phyloP scores from a whole-genome alignment of 495 filamentous ascomycete genomes.

The Penicillium coprophilum region DNA sequence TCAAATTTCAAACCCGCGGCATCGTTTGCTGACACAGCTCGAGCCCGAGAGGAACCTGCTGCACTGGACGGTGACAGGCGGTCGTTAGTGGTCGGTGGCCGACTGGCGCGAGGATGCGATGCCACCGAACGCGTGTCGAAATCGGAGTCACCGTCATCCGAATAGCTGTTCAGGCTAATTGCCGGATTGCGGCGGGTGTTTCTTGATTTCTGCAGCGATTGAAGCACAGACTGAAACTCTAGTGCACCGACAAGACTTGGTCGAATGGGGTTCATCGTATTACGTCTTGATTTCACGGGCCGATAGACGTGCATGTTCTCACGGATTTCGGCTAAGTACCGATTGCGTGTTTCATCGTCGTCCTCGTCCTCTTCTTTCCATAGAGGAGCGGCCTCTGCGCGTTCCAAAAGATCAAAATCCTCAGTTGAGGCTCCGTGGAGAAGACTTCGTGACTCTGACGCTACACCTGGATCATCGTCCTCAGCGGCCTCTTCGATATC shows the following conservation, averaged over 20 bases:
- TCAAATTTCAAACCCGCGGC: slow-evolving; percentile 46
- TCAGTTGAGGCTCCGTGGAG: slow-evolving; percentile 53
- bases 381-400: slow-evolving; percentile 45
- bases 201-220: slow-evolving; percentile 73
- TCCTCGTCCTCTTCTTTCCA: slow-evolving; percentile 56
- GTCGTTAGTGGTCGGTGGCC: slow-evolving; percentile 24
- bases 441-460: slow-evolving; percentile 52
- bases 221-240: slow-evolving; percentile 88
- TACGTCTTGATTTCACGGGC: slow-evolving; percentile 62
- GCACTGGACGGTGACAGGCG: slow-evolving; percentile 35
- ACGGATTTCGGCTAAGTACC: slow-evolving; percentile 78
- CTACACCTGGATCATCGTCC: slow-evolving; percentile 66
- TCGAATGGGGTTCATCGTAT: slow-evolving; percentile 78
- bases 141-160: slow-evolving; percentile 58
- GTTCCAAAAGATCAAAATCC: slow-evolving; percentile 75
- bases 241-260: slow-evolving; percentile 91
- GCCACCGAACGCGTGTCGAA: slow-evolving; percentile 51
- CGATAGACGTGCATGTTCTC: slow-evolving; percentile 90
- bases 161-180: slow-evolving; percentile 69
- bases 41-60: slow-evolving; percentile 37
- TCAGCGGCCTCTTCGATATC: slow-evolving; percentile 68
- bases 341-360: slow-evolving; percentile 68
- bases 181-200: slow-evolving; percentile 64
- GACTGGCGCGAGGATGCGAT: slow-evolving; percentile 42
- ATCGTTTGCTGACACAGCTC: slow-evolving; percentile 71